Base-by-base conservation (phyloP, 805 yeast species). In the Wickerhamomyces sydowiorum region DNA sequence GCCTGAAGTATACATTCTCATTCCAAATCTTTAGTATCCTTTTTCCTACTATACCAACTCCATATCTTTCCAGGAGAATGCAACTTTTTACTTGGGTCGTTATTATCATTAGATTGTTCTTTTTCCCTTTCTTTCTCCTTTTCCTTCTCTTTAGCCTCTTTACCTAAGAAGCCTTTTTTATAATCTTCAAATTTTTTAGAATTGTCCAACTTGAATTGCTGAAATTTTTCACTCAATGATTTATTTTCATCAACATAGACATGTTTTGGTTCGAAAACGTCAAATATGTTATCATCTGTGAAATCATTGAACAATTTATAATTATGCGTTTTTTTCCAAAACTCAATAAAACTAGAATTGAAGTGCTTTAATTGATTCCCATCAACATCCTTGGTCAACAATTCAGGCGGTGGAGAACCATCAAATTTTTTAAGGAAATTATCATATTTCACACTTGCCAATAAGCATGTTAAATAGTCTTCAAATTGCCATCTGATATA, bases 401-500 rank as follows among this genome's bases (percentile, higher is more conserved):
- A 54, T 31, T 39, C 62, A 38, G 37, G 64, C 15, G 69, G 69
- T 5, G 68, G 61, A 8, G 55, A 56, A 12, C 62, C 66, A 40
- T 65, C 65, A 37, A 65, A 66, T 40, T 52, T 56, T 4, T 54
- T 59, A 10, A 75, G 51, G 53, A 82, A 87, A 38, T 72, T 78
- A 49, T 75, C 75, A 52, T 81, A 85, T 60, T 95, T 84, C 19
- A 76, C 79, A 21, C 86, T 72, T 0, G 95, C 70, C 20, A 91
- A 59, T 48, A 93, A 60, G 10, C 95, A 87, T 44, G 84, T 73
- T 21, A 90, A 62, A 56, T 93, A 93, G 54, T 90, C 97, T 57
- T 93, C 99, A 61, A 91, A 90, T 53, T 81, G 88, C 64, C 80
- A 75, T 40, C 98, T 66, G 25, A 93, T 81, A 56, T 82, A 87